These are phyloP conservation scores for Sarocladium kiliense DNA, from an alignment of 2,329 filamentous ascomycete genomes.

Conservation along the genomic window DNA sequence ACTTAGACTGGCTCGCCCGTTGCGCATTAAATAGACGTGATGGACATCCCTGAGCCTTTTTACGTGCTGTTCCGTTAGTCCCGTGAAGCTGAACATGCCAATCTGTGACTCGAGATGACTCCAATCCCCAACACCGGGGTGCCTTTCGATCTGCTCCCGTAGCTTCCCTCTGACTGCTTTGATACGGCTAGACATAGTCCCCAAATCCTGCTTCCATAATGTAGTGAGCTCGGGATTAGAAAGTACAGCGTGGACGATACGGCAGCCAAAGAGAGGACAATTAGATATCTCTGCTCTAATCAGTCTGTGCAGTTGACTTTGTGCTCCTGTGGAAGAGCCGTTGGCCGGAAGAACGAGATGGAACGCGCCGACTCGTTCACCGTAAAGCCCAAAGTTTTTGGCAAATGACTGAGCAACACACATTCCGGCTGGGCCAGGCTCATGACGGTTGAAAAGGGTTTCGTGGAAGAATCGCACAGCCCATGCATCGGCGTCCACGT, in stretches of 20 bases:
- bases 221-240: constrained; percentile 18
- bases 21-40: neutral
- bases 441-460: constrained; percentile 8
- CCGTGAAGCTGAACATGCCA: constrained; percentile 40
- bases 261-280: constrained; percentile 29
- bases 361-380: constrained; percentile 28
- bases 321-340: constrained; percentile 15
- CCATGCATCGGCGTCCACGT: constrained; percentile 26
- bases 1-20: neutral
- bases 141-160: constrained; percentile 24
- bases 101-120: constrained; percentile 29
- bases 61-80: constrained; percentile 43
- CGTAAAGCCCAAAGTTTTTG: constrained; percentile 50
- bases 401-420: constrained; percentile 57
- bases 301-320: constrained; percentile 24
- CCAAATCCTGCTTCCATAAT: constrained; percentile 29
- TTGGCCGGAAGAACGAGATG: constrained; percentile 17
- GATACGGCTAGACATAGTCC: constrained; percentile 31
- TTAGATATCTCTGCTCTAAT: constrained; percentile 29
- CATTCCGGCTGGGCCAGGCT: constrained; percentile 40
- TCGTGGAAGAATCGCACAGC: constrained; percentile 25
- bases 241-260: constrained; percentile 28
- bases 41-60: constrained; percentile 23
- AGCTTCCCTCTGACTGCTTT: constrained; percentile 27
- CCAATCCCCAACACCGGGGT: constrained; percentile 31